Base-by-base conservation (phyloP, 495 filamentous ascomycete genomes). In the Penicillium ucsense region DNA sequence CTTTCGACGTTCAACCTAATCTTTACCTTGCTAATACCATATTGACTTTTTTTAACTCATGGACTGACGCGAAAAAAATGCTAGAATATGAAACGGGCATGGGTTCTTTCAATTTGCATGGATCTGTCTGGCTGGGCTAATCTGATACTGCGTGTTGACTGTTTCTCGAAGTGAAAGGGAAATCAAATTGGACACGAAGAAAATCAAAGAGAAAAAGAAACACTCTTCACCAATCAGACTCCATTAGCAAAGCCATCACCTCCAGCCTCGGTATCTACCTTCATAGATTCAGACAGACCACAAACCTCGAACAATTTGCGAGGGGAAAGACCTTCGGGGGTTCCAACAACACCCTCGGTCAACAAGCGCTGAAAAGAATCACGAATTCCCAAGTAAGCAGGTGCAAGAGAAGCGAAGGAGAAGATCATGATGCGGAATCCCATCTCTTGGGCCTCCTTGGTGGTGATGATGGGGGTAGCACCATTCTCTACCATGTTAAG, bases 401-500 rank as follows among this genome's bases (percentile, higher is more conserved):
- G 75, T 4, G 70, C 66, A 40, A 80, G 53, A 4, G 67, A 62
- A 0, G 73, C 74, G 45, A 79, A 74, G 0, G 76, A 74, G 56
- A 77, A 80, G 29, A 86, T 83, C 41, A 83, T 79, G 35, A 85
- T 76, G 36, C 70, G 63, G 57, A 79, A 86, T 3, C 83, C 82
- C 62, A 85, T 69, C 39, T 76, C 70, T 46, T 70, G 57, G 0
- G 82, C 80, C 55, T 83, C 77, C 4, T 73, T 58, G 11, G 71
- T 72, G 6, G 71, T 77, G 27, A 83, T 77, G 5, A 75, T 54
- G 0, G 82, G 82, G 2, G 66, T 76, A 8, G 73, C 74, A 8
- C 82, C 81, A 44, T 78, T 74, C 49, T 78, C 75, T 4, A 86
- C 82, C 55, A 77, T 80, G 51, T 86, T 86, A 27, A 84, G 65